Conservation (phyloP, 78 protist species). For the Dictyostelium firmibasis region DNA sequence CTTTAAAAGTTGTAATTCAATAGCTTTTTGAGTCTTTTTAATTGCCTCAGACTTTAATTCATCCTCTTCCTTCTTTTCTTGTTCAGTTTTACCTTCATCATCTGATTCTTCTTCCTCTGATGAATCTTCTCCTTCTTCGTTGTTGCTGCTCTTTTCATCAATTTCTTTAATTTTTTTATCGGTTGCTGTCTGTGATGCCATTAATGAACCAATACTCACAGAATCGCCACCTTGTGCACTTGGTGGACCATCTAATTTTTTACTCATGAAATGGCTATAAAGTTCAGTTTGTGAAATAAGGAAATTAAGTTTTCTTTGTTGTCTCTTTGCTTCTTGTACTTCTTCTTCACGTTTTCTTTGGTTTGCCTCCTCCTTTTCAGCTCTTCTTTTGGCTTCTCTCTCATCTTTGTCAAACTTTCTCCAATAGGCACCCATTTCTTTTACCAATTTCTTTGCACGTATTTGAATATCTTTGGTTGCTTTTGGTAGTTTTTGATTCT, state of each 20-base stretch:
- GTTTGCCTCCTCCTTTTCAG: constrained; percentile 77
- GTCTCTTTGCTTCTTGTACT: constrained; percentile 91
- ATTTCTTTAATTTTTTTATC: neutral
- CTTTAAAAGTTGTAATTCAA: constrained; percentile 27
- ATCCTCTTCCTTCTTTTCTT: constrained; percentile 34
- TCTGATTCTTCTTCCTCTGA: constrained; percentile 26
- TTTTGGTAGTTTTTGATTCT: neutral
- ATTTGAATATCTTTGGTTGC: constrained; percentile 40
- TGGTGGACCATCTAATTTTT: constrained; percentile 49
- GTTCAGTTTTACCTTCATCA: constrained; percentile 18
- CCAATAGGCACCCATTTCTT: constrained; percentile 82
- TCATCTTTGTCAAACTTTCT: constrained; percentile 78
- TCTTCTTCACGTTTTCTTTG: constrained; percentile 81
- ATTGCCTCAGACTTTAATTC: constrained; percentile 31
- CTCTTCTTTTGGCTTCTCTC: constrained; percentile 81
- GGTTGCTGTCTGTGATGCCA: neutral
- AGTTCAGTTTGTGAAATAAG: constrained; percentile 96
- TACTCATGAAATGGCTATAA: constrained; percentile 92
- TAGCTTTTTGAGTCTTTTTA: constrained; percentile 29
- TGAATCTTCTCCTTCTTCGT: neutral
- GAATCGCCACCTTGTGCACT: neutral
- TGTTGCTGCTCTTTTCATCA: neutral
- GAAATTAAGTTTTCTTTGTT: constrained; percentile 93
- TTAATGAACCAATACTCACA: neutral
- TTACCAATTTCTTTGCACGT: constrained; percentile 57